Base-by-base conservation (phyloP, 805 yeast species). In the Vanderwaltozyma verrucispora region DNA sequence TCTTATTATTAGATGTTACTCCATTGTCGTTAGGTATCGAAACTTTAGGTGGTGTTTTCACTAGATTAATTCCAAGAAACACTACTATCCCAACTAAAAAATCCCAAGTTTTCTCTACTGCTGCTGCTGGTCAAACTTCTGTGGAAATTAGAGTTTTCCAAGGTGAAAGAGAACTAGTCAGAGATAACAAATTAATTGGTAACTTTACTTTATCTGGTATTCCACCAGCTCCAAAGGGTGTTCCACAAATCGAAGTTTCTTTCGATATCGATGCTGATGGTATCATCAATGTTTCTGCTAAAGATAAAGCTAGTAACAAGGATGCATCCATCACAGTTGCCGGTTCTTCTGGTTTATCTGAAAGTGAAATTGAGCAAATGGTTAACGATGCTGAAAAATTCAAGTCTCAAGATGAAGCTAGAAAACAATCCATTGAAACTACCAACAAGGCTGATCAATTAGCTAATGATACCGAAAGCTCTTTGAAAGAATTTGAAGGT, bases 1-100 rank as follows among this genome's bases (percentile, higher is more conserved):
- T 88, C 66, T 80, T 89, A 59, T 78, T 88, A 65, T 80, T 88
- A 70, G 97, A 88, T 74, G 97, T 89, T 59, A 88, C 88, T 63
- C 98, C 98, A 67, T 80, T 89, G 65, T 88, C 97, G 53, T 77
- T 89, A 64, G 98, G 98, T 85, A 95, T 89, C 69, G 97, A 95
- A 74, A 92, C 92, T 83, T 92, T 88, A 73, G 98, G 98, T 73
- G 94, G 92, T 71, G 89, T 92, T 65, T 88, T 89, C 74, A 95
- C 96, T 63, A 92, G 94, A 62, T 95, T 92, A 67, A 94, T 92
- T 56, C 96, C 96, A 74, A 87, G 98, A 77, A 92, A 92, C 84
- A 84, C 97, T 58, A 89, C 97, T 60, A 95, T 89, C 58, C 98
- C 98, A 71, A 89, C 97, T 69, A 83, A 87, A 72, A 89, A 89